phyloP scores from a whole-genome alignment of 1,139 yeast species.

The Kodamaea sp. region DNA sequence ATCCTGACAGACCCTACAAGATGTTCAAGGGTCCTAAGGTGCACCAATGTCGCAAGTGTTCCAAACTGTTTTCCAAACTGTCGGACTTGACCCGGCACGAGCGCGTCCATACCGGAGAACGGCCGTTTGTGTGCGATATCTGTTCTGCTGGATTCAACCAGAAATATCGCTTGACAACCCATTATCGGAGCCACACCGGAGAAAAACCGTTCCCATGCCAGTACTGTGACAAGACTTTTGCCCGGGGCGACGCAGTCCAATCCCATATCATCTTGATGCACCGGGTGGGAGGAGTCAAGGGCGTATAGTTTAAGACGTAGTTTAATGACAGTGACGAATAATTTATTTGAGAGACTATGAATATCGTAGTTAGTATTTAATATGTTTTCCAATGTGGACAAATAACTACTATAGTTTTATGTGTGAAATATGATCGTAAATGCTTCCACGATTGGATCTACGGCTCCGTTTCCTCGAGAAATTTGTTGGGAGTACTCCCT shows the following conservation, averaged over 20 bases:
- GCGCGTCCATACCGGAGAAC: constrained; percentile 29
- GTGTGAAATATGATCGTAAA: no score
- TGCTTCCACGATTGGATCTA: no score
- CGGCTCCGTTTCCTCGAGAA: no score
- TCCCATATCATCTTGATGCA: constrained; percentile 24
- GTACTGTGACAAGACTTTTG: constrained; percentile 26
- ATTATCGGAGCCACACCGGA: constrained; percentile 27
- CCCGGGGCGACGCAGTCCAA: constrained; percentile 31
- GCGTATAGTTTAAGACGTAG: no score
- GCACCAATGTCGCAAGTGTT: constrained; percentile 23
- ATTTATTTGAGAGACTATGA: no score
- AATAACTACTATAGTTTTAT: no score
- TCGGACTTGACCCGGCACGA: constrained; percentile 27
- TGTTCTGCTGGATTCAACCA: constrained; percentile 27
- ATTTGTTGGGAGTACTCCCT: no score
- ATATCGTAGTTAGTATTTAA: no score
- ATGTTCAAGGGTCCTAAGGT: constrained; percentile 15
- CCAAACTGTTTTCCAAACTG: constrained; percentile 21
- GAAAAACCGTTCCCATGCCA: constrained; percentile 29
- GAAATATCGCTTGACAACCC: constrained; percentile 29
- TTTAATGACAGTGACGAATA: no score
- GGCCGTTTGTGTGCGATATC: constrained; percentile 24
- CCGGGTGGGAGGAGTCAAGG: constrained; percentile 9
- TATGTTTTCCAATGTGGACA: no score
- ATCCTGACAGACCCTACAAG: constrained; percentile 14